Base-by-base conservation (phyloP, 768 basidiomycete genomes). In the Lactifluus subvellereus region DNA sequence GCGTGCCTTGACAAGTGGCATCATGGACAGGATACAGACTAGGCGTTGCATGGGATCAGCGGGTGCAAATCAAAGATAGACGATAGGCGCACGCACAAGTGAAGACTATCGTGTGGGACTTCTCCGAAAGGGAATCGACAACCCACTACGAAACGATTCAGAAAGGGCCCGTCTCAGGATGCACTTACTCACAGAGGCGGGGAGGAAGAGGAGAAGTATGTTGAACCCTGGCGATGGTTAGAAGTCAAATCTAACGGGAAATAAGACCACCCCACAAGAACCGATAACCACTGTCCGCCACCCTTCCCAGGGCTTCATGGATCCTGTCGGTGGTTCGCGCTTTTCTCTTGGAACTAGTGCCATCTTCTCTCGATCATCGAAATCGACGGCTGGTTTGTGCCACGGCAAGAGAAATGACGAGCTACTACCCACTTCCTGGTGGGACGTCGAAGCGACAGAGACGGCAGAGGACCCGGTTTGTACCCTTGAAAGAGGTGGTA, bases 1-100 rank as follows among this genome's bases (percentile, higher is more conserved):
- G 20, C 74, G 14, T 66, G 88, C 87, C 75, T 88, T 86, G 54
- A 91, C 89, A 33, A 92, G 79, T 4, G 91, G 92, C 32, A 92
- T 81, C 72, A 94, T 82, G 10, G 87, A 81, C 32, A 89, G 74
- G 65, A 86, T 78, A 63, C 81, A 87, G 58, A 84, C 87, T 89
- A 64, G 62, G 40, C 49, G 14, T 43, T 11, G 18, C 20, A 56
- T 61, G 40, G 51, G 1, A 51, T 52, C 49, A 3, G 47, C 51
- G 37, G 27, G 33, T 30, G 4, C 47, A 51, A 40, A 52, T 1
- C 42, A 47, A 43, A 38, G 33, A 13, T 20, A 48, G 38, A 14
- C 30, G 20, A 27, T 33, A 50, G 51, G 7, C 5, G 27, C 14
- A 71, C 85, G 71, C 66, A 88, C 89, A 80, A 40, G 81, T 73